These are phyloP conservation scores for Claviceps sp. DNA, from an alignment of 2,329 filamentous ascomycete species.

Conservation along the genomic window DNA sequence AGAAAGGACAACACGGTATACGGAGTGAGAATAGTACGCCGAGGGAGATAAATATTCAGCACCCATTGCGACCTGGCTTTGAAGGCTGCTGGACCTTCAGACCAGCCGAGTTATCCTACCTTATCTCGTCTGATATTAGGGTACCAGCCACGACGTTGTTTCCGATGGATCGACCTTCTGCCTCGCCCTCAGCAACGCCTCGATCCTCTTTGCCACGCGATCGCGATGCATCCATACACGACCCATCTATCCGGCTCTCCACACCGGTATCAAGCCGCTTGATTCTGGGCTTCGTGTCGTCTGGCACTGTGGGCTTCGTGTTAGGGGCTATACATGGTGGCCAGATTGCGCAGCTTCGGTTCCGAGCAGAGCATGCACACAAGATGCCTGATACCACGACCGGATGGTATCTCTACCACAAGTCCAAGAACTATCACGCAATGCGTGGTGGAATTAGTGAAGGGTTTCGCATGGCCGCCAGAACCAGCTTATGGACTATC, in stretches of 20 bases:
- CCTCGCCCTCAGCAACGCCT: neutral
- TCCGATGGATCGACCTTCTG: neutral
- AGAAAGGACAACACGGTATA: no score
- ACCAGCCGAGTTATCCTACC: no score
- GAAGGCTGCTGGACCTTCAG: no score
- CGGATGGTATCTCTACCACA: conserved; percentile 98
- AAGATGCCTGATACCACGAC: conserved; percentile 69
- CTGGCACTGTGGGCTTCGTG: conserved; percentile 54
- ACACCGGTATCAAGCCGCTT: conserved; percentile 54
- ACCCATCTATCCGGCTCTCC: conserved; percentile 36
- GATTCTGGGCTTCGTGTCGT: conserved; percentile 46
- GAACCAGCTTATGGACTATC: conserved; percentile 58
- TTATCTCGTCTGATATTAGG: no score
- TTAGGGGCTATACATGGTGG: conserved; percentile 63
- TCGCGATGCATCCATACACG: conserved; percentile 13
- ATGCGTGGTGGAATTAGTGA: conserved; percentile 67
- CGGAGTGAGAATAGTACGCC: no score
- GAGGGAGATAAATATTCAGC: no score
- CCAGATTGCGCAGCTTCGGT: conserved; percentile 63
- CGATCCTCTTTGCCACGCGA: conserved; percentile 9
- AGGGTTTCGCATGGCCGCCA: conserved; percentile 60
- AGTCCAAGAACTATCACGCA: conserved; percentile 87
- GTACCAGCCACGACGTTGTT: neutral
- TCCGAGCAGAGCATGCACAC: conserved; percentile 93
- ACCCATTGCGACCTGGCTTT: no score